A percentile compares a stretch with the other conserved stretches of the same genome.
Evolutionary conservation across 2,329 filamentous ascomycete species (phyloP).

Genomic region (Botrytis hyacinthi): DNA sequence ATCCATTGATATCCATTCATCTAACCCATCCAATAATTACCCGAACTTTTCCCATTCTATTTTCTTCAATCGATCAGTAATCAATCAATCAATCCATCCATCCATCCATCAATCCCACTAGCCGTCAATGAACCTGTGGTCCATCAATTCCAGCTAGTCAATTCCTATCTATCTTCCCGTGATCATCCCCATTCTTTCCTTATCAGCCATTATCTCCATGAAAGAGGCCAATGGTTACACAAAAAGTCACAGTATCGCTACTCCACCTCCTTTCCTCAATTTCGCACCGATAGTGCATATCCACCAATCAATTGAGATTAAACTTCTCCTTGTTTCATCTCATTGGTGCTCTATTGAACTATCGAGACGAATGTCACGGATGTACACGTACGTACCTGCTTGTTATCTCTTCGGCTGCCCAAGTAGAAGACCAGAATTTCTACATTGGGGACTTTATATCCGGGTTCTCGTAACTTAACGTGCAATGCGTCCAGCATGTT

Average conservation of each 20-base stretch:
- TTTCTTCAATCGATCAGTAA: not conserved
- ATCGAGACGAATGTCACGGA: not conserved
- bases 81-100: too few species aligned
- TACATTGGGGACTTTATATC: not conserved
- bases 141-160: not conserved
- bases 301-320: not conserved
- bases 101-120: not conserved
- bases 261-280: not conserved
- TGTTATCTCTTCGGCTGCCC: not conserved
- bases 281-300: not conserved
- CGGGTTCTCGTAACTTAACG: not conserved
- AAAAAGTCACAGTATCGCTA: not conserved
- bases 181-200: constrained; percentile 1
- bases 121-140: not conserved
- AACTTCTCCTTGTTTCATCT: not conserved
- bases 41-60: not conserved
- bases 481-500: not conserved
- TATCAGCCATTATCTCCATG: not conserved
- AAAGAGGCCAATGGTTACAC: not conserved
- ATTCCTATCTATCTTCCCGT: not conserved
- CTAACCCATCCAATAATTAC: not conserved
- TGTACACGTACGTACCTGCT: not conserved
- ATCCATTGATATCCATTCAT: not conserved
- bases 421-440: not conserved
- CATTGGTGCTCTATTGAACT: not conserved